Conservation (phyloP, 805 yeast species). For the Sugiyamaella marilandica region DNA sequence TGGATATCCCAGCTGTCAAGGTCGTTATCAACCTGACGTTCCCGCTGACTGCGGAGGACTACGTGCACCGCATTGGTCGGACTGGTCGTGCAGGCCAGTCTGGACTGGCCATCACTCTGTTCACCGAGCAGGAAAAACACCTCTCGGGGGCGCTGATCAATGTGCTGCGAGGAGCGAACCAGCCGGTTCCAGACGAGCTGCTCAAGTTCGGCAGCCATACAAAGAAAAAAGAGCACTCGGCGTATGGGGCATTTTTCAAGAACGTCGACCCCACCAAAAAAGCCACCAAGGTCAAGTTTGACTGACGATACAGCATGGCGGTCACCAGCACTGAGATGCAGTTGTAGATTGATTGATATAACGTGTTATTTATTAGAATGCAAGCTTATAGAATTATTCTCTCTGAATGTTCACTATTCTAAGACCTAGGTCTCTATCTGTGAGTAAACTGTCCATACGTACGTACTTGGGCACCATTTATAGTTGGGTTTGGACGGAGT, state of each 20-base stretch:
- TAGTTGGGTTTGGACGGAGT: too few relatives aligned
- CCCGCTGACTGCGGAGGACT: slow-evolving; percentile 95
- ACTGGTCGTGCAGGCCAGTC: slow-evolving; percentile 97
- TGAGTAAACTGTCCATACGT: not conserved
- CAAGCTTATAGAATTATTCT: not conserved
- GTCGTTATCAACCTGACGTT: slow-evolving; percentile 91
- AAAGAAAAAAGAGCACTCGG: slow-evolving; percentile 94
- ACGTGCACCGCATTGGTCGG: slow-evolving; percentile 96
- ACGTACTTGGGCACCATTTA: too few relatives aligned
- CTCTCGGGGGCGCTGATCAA: slow-evolving; percentile 91
- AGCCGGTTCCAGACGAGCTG: slow-evolving; percentile 91
- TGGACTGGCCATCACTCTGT: slow-evolving; percentile 91
- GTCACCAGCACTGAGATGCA: not conserved
- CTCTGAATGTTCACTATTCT: not conserved
- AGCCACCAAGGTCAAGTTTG: slow-evolving; percentile 85
- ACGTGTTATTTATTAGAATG: not conserved
- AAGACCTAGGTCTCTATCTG: too few relatives aligned
- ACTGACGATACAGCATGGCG: slow-evolving; percentile 25
- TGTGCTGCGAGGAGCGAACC: slow-evolving; percentile 88
- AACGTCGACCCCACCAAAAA: slow-evolving; percentile 80
- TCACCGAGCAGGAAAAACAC: slow-evolving; percentile 96
- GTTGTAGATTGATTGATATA: not conserved
- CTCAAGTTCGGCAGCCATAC: slow-evolving; percentile 96
- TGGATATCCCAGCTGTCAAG: slow-evolving; percentile 96
- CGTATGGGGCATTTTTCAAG: slow-evolving; percentile 97